Evolutionary conservation across 2,329 filamentous ascomycete genomes (phyloP), one percentile per base, ranked within the genome.

Genomic region (Emericellopsis cladophorae): DNA sequence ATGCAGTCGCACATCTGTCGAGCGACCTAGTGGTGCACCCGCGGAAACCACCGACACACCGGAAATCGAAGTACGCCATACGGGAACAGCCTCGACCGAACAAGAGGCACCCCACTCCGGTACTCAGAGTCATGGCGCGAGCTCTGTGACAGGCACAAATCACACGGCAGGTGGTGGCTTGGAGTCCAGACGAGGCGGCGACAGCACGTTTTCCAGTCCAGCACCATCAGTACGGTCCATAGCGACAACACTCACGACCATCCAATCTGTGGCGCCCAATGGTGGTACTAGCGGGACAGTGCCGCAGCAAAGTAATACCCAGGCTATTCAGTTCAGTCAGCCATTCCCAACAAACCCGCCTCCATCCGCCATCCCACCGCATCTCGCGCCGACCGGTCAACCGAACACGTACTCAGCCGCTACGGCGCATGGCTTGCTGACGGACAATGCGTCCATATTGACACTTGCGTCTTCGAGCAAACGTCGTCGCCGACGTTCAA

Each of bases 401-500:
- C 82, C 82, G 3, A 74, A 78, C 5, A 89, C 83, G 0, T 90
- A 90, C 58, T 74, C 70, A 39, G 76, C 74, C n/a, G 84, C 84
- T 2, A 90, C 83, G 0, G 84, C 85, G 40, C 88, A 89, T 60
- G 86, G 85, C 51, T 70, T 90, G 6, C 66, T 90, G 29, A 87
- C 83, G 2, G 86, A 93, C 57, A 86, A 93, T 55, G 86, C 86
- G 18, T 90, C 84, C 22, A 89, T 93, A 49, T 64, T 93, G 45
- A 93, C 86, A 0, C 69, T 93, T 12, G 86, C 86, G 3, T 90
- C 84, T 4, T 89, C 84, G 0, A 86, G 81, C 48, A 87, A 90
- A 62, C 76, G 81, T 31, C 74, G 80, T 23, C 79, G 86, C 31
- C 75, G 85, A 38, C 76, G 84, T 45, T 89, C 84, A 24, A 79